A percentile compares a stretch with the other conserved stretches of the same genome.
Conservation (phyloP, 2,329 filamentous ascomycete genomes). For the Eurotiales sp. region DNA sequence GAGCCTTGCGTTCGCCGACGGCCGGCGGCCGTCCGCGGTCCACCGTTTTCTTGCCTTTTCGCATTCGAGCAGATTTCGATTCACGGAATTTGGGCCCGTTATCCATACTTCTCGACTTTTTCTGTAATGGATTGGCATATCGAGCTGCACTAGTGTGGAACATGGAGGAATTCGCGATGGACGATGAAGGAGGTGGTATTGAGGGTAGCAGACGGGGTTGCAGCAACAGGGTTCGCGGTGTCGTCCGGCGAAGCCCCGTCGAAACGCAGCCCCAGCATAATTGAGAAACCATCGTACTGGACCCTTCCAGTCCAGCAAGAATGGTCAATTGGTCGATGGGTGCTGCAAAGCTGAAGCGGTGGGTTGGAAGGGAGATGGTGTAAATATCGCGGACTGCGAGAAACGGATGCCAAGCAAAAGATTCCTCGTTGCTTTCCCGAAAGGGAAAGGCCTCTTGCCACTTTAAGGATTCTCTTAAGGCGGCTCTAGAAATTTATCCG, state of each 20-base stretch:
- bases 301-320: conserved; percentile 28
- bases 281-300: conserved; percentile 51
- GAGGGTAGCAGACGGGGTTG: conserved; percentile 26
- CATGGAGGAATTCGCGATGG: conserved; percentile 43
- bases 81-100: conserved; percentile 34
- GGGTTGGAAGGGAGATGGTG: conserved; percentile 16
- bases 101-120: conserved; percentile 38
- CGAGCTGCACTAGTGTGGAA: conserved; percentile 45
- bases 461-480: conserved; percentile 23
- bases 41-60: conserved; percentile 35
- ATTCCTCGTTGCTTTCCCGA: conserved; percentile 20
- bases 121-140: conserved; percentile 45
- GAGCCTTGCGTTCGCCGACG: conserved; percentile 78
- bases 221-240: conserved; percentile 32
- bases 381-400: conserved; percentile 12
- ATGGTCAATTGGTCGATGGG: conserved; percentile 23
- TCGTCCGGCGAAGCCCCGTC: conserved; percentile 40
- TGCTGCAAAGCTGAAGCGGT: conserved; percentile 17
- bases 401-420: conserved; percentile 20
- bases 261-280: conserved; percentile 59
- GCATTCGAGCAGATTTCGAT: conserved; percentile 41
- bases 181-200: conserved; percentile 20
- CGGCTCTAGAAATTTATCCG: conserved; percentile 25
- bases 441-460: conserved; percentile 21
- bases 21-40: conserved; percentile 56